phyloP scores from a whole-genome alignment of 768 basidiomycete genomes.

The Epithele typhae region DNA sequence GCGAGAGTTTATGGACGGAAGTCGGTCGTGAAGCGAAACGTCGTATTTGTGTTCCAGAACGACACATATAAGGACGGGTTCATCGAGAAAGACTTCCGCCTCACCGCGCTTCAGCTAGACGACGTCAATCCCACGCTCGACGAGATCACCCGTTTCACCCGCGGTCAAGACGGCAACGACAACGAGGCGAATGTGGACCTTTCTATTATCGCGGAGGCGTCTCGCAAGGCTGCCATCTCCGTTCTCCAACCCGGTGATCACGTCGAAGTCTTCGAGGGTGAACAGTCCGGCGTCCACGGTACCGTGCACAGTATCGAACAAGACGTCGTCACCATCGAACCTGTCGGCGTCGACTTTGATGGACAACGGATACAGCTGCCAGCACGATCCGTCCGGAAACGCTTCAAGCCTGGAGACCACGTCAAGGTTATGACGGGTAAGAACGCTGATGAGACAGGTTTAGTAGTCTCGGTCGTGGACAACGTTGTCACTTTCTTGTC shows the following conservation, averaged over 20 bases:
- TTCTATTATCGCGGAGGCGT: constrained; percentile 88
- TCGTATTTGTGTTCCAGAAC: constrained; percentile 81
- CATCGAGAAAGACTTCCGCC: constrained; percentile 92
- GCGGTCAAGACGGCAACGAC: constrained; percentile 66
- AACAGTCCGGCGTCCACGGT: constrained; percentile 91
- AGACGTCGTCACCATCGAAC: constrained; percentile 83
- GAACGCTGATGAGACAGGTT: constrained; percentile 92
- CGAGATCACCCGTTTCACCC: constrained; percentile 89
- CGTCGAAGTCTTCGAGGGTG: constrained; percentile 96
- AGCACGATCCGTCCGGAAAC: constrained; percentile 86
- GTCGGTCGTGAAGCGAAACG: constrained; percentile 67
- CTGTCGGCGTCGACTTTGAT: constrained; percentile 77
- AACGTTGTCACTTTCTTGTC: constrained; percentile 94
- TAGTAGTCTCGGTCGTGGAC: constrained; percentile 88
- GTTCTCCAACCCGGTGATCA: constrained; percentile 98
- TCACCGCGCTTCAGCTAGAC: constrained; percentile 73
- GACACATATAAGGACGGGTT: constrained; percentile 96
- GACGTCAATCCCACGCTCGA: constrained; percentile 94
- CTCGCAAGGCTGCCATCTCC: constrained; percentile 84
- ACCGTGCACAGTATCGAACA: constrained; percentile 85
- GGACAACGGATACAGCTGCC: constrained; percentile 84
- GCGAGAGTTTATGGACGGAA: constrained; percentile 80
- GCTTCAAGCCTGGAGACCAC: constrained; percentile 96
- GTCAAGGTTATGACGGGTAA: constrained; percentile 97
- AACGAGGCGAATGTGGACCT: constrained; percentile 75